phyloP scores from a whole-genome alignment of 2,329 filamentous ascomycete species.

The Nannizzia gypsea region DNA sequence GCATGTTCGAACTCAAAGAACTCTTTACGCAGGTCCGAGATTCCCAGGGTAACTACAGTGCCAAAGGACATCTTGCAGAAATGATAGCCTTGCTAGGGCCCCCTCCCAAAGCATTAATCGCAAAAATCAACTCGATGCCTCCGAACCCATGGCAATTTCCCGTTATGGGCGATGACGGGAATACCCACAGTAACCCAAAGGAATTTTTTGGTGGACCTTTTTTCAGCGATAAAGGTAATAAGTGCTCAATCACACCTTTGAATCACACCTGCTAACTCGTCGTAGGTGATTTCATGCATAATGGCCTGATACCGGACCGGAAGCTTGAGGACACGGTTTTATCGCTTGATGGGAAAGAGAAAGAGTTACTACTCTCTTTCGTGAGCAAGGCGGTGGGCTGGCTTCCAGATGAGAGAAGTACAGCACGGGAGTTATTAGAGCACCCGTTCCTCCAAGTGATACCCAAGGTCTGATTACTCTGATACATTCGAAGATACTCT shows the following conservation, averaged over 20 bases:
- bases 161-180: background rate
- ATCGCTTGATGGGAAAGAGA: slow-evolving; percentile 22
- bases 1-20: slow-evolving; percentile 18
- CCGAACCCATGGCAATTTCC: slow-evolving; percentile 1
- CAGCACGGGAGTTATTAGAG: slow-evolving; percentile 21
- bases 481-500: no score
- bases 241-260: no score
- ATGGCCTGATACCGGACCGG: slow-evolving; percentile 18
- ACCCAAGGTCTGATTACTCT: no score
- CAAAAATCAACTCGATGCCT: slow-evolving; percentile 13
- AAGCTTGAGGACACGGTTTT: slow-evolving; percentile 18
- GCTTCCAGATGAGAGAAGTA: slow-evolving; percentile 22
- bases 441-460: slow-evolving; percentile 23
- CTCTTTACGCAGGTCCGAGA: slow-evolving; percentile 25
- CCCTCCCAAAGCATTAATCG: slow-evolving; percentile 27
- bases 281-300: slow-evolving; percentile 17
- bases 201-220: slow-evolving; percentile 26
- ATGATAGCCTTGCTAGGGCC: slow-evolving; percentile 34
- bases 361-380: slow-evolving; percentile 25
- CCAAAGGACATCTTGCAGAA: slow-evolving; percentile 31
- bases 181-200: slow-evolving; percentile 18
- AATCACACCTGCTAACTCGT: no score
- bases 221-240: background rate
- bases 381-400: slow-evolving; percentile 22
- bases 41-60: slow-evolving; percentile 25